A percentile compares a stretch with the other conserved stretches of the same genome.
phyloP scores from a whole-genome alignment of 495 filamentous ascomycete genomes.

The Friedmanniomyces endolithicus region DNA sequence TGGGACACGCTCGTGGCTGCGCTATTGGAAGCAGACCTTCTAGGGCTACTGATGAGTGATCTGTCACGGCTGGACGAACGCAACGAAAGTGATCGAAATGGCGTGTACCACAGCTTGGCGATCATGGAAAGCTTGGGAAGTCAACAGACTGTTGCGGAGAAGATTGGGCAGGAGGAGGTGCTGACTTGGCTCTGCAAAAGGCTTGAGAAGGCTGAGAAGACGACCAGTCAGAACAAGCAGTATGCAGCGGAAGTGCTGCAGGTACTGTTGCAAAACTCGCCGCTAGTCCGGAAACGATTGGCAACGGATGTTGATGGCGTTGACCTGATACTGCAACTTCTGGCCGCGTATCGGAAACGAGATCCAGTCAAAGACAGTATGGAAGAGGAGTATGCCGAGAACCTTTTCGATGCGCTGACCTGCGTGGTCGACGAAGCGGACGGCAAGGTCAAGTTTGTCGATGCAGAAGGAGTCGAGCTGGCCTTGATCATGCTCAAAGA shows the following conservation, averaged over 20 bases:
- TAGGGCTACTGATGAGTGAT: slow-evolving; percentile 74
- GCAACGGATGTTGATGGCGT: slow-evolving; percentile 50
- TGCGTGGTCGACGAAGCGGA: slow-evolving; percentile 62
- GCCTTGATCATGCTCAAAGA: slow-evolving; percentile 78
- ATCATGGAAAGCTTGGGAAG: slow-evolving; percentile 81
- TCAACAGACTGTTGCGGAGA: slow-evolving; percentile 50
- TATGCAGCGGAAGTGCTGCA: slow-evolving; percentile 87
- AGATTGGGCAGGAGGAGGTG: slow-evolving; percentile 55
- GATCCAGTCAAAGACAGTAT: slow-evolving; percentile 78
- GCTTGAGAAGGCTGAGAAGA: slow-evolving; percentile 48
- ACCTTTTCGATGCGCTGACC: slow-evolving; percentile 72
- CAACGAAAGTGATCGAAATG: slow-evolving; percentile 64
- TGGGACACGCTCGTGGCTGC: slow-evolving; percentile 73
- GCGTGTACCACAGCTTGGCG: slow-evolving; percentile 74
- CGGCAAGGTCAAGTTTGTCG: slow-evolving; percentile 73
- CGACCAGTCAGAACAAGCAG: slow-evolving; percentile 78
- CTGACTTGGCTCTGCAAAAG: slow-evolving; percentile 67
- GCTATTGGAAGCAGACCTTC: slow-evolving; percentile 66
- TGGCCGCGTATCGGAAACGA: slow-evolving; percentile 76
- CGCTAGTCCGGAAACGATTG: slow-evolving; percentile 44
- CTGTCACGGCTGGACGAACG: slow-evolving; percentile 70
- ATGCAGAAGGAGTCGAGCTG: slow-evolving; percentile 86
- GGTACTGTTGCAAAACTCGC: slow-evolving; percentile 64
- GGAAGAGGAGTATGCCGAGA: slow-evolving; percentile 91
- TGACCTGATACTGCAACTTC: slow-evolving; percentile 68